Evolutionary conservation across 805 yeast species (phyloP), one percentile per base, ranked within the genome.

Genomic region (Torulaspora franciscae): DNA sequence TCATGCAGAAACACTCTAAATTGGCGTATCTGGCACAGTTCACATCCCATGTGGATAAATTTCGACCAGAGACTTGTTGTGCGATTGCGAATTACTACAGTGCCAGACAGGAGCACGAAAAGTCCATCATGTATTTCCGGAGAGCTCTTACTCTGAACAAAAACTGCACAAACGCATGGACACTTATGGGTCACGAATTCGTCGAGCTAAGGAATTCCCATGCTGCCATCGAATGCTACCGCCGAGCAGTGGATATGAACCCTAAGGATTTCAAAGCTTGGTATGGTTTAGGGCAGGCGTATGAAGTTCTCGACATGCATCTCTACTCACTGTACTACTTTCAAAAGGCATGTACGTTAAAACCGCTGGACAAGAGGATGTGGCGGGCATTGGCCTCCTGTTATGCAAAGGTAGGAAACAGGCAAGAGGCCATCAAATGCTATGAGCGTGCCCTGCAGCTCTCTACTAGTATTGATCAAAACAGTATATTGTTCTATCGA

Each of bases 281-380:
- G 99, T 93, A 91, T 64, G 99, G 99, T 1, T 71, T 93, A 42
- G 99, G 99, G 0, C 98, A 93, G 66, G 98, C 98, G 1, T 93
- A 93, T 62, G 99, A 93, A 64, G 95, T 93, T 8, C 69, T 91
- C 45, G 97, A 91, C 55, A 91, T 91, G 96, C 93, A 87, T 61
- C 71, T 86, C 48, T 93, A 90, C 59, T 90, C 98, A 0, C 70
- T 90, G 34, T 91, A 88, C 64, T 93, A 93, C 63, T 93, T 88
- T 62, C 96, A 93, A 66, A 74, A 83, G 40, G 96, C 98, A 0
- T 83, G 96, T 42, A 77, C 89, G 9, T 70, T 93, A 52, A 89
- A 85, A 57, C 97, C 97, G 1, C 66, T 80, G 36, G 99, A 93
- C 59, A 82, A 84, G 56, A 71, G 99, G 53, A 89, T 91, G 87